These are phyloP conservation scores for Lichtheimia ornata DNA, from an alignment of 371 early-diverging fungal species.

Conservation along the genomic window DNA sequence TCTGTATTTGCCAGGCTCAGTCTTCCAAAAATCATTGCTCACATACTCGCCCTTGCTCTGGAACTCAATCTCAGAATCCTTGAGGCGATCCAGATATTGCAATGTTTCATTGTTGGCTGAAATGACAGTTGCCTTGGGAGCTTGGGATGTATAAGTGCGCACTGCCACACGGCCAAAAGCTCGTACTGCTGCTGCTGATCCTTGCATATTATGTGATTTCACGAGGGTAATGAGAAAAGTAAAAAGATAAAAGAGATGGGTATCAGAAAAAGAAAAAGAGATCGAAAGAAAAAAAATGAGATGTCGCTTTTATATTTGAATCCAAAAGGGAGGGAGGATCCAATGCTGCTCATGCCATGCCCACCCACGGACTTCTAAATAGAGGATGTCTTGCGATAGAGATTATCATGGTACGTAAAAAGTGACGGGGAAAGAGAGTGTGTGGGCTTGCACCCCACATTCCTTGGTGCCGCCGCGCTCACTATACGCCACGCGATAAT, in stretches of 20 bases:
- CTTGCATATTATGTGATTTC: background rate
- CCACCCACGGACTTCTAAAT: slow-evolving; percentile 1
- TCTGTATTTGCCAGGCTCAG: slow-evolving; percentile 16
- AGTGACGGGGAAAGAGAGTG: too few relatives aligned
- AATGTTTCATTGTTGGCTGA: slow-evolving; percentile 14
- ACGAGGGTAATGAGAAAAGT: background rate
- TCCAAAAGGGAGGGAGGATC: background rate
- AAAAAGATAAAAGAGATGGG: background rate
- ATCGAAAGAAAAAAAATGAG: background rate
- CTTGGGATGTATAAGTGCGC: slow-evolving; percentile 6
- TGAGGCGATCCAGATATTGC: slow-evolving; percentile 17
- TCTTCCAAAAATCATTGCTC: slow-evolving; percentile 19
- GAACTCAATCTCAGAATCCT: slow-evolving; percentile 19
- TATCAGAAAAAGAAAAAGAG: background rate
- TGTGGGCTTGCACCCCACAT: background rate
- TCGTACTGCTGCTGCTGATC: slow-evolving; percentile 3
- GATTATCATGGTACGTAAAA: background rate
- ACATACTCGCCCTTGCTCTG: slow-evolving; percentile 19
- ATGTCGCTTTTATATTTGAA: slow-evolving; percentile 1
- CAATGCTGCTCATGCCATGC: slow-evolving; percentile 2
- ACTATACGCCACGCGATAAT: background rate
- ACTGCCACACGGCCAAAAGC: background rate
- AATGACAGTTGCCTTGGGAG: slow-evolving; percentile 8
- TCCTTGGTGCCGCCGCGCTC: background rate
- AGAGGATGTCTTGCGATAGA: background rate